Conservation (phyloP, 495 filamentous ascomycete genomes). For the Podospora anserina region DNA sequence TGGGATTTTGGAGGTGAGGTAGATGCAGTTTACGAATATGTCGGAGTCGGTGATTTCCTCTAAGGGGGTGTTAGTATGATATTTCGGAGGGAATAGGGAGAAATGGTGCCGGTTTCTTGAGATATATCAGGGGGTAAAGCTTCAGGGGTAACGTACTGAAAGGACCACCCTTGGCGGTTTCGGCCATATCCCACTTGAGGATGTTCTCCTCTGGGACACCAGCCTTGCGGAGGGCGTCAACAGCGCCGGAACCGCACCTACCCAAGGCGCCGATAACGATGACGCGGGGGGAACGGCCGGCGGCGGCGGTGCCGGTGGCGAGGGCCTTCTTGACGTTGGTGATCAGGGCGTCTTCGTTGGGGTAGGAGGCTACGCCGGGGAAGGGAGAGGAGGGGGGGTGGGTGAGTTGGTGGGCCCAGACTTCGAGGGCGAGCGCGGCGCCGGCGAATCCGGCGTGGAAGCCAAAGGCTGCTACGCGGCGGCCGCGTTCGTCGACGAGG, state of each 20-base stretch:
- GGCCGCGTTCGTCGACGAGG: slow-evolving; percentile 71
- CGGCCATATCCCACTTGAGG: slow-evolving; percentile 87
- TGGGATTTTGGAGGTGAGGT: slow-evolving; percentile 55
- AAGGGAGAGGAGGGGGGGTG: slow-evolving; percentile 63
- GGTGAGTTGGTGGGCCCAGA: slow-evolving; percentile 84
- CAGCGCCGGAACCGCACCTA: slow-evolving; percentile 81
- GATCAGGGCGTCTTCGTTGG: slow-evolving; percentile 71
- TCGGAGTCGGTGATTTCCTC: slow-evolving; percentile 74
- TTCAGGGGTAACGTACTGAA: slow-evolving; percentile 48
- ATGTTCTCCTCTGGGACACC: slow-evolving; percentile 73
- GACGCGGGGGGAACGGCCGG: slow-evolving; percentile 52
- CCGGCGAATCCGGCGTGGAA: slow-evolving; percentile 82
- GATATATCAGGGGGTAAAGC: too few species aligned
- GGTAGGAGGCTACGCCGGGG: slow-evolving; percentile 67
- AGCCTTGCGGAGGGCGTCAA: slow-evolving; percentile 71
- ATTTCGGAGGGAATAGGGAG: background rate
- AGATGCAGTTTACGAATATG: slow-evolving; percentile 93
- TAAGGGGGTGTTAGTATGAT: slow-evolving; percentile 17
- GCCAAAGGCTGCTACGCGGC: slow-evolving; percentile 69
- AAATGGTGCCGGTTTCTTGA: too few species aligned
- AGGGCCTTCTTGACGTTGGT: slow-evolving; percentile 69
- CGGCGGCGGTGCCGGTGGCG: slow-evolving; percentile 66
- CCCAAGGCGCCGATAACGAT: slow-evolving; percentile 69
- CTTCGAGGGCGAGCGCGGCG: slow-evolving; percentile 75
- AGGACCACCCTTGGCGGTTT: slow-evolving; percentile 81